Percentiles rank a stretch among this genome's conserved stretches.
These are phyloP conservation scores for Trichoderma endophyticum DNA, from an alignment of 2,329 filamentous ascomycete species.

Conservation along the genomic window DNA sequence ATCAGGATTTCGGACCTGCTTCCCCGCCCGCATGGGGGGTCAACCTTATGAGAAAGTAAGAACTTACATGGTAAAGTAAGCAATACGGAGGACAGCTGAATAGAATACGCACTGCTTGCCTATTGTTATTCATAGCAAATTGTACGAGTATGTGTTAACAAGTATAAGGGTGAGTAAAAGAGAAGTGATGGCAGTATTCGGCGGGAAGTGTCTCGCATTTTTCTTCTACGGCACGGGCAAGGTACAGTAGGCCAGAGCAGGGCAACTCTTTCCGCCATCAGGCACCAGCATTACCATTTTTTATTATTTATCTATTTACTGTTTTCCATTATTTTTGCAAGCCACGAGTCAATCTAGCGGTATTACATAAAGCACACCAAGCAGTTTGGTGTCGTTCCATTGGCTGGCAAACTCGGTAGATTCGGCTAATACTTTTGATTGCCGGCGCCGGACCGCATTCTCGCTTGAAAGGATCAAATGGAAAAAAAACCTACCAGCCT, in stretches of 20 bases:
- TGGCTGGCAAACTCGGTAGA: background rate
- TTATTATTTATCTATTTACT: background rate
- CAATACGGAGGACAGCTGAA: no score
- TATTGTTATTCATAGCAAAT: no score
- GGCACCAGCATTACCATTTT: background rate
- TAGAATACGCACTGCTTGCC: background rate
- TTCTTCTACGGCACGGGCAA: background rate
- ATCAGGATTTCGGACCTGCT: background rate
- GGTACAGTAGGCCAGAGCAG: background rate
- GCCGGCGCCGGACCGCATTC: background rate
- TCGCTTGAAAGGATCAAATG: background rate
- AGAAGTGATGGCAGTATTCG: background rate
- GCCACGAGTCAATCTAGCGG: background rate
- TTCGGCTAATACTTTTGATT: background rate
- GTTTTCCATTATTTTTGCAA: background rate
- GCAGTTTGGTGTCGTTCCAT: background rate
- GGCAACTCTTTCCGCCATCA: background rate
- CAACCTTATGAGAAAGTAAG: background rate
- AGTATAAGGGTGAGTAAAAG: no score
- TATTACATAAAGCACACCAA: background rate
- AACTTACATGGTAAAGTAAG: background rate
- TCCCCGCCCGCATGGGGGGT: background rate
- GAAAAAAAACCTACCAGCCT: background rate
- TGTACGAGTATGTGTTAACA: background rate
- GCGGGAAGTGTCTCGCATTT: background rate